Conservation (phyloP, 495 filamentous ascomycete genomes). For the Penicillium goetzii region DNA sequence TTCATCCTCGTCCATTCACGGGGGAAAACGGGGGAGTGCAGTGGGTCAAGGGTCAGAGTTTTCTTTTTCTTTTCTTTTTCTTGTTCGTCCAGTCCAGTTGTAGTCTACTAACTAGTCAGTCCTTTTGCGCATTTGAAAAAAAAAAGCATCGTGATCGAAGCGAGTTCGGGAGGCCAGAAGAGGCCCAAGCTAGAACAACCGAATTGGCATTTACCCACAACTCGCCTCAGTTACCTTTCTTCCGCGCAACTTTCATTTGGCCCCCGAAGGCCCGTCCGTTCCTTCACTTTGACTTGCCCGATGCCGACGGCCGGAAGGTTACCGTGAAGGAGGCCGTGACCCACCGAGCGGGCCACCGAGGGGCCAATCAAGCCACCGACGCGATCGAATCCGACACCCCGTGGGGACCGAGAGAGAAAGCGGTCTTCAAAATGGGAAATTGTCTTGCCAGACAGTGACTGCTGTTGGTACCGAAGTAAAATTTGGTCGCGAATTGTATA, state of each 20-base stretch:
- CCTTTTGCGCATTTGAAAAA: slow-evolving; percentile 8
- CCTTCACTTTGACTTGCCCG: background rate
- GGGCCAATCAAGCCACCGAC: slow-evolving; percentile 10
- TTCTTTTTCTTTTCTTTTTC: slow-evolving; percentile 9
- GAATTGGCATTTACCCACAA: slow-evolving; percentile 4
- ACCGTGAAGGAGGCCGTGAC: slow-evolving; percentile 3
- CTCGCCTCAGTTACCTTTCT: slow-evolving; percentile 24
- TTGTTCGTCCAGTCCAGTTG: background rate
- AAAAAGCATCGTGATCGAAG: slow-evolving; percentile 3
- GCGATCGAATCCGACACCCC: slow-evolving; percentile 5
- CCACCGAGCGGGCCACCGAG: background rate
- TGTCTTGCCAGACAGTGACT: background rate
- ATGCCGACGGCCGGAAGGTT: slow-evolving; percentile 15
- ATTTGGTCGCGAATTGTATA: background rate
- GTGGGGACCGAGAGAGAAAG: slow-evolving; percentile 4
- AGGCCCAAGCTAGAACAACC: slow-evolving; percentile 3
- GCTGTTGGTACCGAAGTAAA: slow-evolving; percentile 1
- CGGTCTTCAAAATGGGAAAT: slow-evolving; percentile 4
- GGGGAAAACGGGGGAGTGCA: slow-evolving; percentile 24
- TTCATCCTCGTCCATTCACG: slow-evolving; percentile 21
- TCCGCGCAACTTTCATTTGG: background rate
- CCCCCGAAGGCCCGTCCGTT: slow-evolving; percentile 7
- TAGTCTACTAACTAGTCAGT: background rate
- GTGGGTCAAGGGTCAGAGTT: slow-evolving; percentile 24
- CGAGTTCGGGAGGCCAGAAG: slow-evolving; percentile 8